Percentiles rank a stretch among this genome's conserved stretches.
Evolutionary conservation across 441 rosid species (phyloP).

Genomic region (Francoa sonchifolia): DNA sequence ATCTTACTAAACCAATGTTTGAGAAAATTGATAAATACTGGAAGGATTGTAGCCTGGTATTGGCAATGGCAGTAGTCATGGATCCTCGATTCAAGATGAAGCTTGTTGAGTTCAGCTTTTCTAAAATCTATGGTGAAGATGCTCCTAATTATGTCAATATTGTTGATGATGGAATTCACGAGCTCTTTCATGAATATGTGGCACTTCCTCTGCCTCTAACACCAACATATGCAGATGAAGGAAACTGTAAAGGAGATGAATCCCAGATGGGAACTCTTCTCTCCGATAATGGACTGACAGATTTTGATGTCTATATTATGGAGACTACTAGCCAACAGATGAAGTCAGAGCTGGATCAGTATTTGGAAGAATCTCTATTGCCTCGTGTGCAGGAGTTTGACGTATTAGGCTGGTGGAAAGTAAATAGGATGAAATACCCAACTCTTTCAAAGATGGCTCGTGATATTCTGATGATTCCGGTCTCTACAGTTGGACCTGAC

Average conservation of each 20-base stretch:
- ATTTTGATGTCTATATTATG: constrained; percentile 69
- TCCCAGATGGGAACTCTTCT: constrained; percentile 24
- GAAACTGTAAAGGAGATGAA: constrained; percentile 23
- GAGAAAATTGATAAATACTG: constrained; percentile 58
- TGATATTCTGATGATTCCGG: constrained; percentile 45
- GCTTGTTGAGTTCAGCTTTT: constrained; percentile 81
- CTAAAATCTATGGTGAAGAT: constrained; percentile 60
- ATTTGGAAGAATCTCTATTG: constrained; percentile 62
- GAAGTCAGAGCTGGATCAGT: constrained; percentile 79
- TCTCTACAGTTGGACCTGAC: constrained; percentile 46
- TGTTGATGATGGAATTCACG: constrained; percentile 63
- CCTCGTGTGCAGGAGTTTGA: constrained; percentile 66
- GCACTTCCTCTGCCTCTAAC: constrained; percentile 48
- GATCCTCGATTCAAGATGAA: constrained; percentile 95
- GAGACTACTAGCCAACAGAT: constrained; percentile 53
- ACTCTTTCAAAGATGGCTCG: constrained; percentile 79
- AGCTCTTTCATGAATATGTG: constrained; percentile 60
- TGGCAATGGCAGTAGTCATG: constrained; percentile 69
- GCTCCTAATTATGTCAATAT: constrained; percentile 44
- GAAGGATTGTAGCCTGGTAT: constrained; percentile 62
- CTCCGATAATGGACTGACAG: constrained; percentile 48
- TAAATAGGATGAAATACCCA: constrained; percentile 67
- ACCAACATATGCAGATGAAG: constrained; percentile 39
- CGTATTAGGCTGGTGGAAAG: constrained; percentile 80
- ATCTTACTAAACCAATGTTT: constrained; percentile 39